Base-by-base conservation (phyloP, 2,329 filamentous ascomycete genomes). In the Apiospora koreana region DNA sequence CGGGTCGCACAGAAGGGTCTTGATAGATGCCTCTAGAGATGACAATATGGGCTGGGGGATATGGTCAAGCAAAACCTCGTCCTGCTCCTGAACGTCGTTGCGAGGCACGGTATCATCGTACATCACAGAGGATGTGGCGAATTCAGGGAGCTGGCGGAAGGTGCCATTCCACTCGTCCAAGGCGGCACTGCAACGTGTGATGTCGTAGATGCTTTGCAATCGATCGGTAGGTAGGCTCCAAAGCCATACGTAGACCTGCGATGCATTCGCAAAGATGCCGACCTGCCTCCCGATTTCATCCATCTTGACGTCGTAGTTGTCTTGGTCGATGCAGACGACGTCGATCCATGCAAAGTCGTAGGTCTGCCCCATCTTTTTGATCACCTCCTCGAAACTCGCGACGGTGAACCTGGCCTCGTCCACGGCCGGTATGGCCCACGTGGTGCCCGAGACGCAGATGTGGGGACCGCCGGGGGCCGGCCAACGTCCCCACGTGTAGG, bases 401-500 rank as follows among this genome's bases (percentile, higher is more conserved):
- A 69, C 68, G 41, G 25, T 69, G 31, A 69, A 69, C 23, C n/a
- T 46, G 25, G 31, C 2, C 42, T 28, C 18, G 25, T 69, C 42
- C 1, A 69, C 50, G 10, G 68, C 68, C 5, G 68, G 68, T 43
- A 69, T 69, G 23, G 43, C 42, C 68, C 68, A 69, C 6, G 68
- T 42, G 6, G 54, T 65, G 25, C 54, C 54, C 2, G 23, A 38
- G 21, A 69, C 54, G 2, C 3, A 35, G 25, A 69, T 67, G n/a
- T 67, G 65, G n/a, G 65, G 41, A 9, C 65, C 65, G 1, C 41
- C 65, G 28, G 65, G 65, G 5, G 65, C 41, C 28, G 3, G 41
- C 65, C 65, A 68, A 21, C 69, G 46, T 5, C 69, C 69, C 69
- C 65, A 70, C 1, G 69, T 70, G 35, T 70, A 70, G 21, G 69